Evolutionary conservation across 768 basidiomycete genomes (phyloP), one percentile per base, ranked within the genome.

Genomic region (Lyophyllum semitale): DNA sequence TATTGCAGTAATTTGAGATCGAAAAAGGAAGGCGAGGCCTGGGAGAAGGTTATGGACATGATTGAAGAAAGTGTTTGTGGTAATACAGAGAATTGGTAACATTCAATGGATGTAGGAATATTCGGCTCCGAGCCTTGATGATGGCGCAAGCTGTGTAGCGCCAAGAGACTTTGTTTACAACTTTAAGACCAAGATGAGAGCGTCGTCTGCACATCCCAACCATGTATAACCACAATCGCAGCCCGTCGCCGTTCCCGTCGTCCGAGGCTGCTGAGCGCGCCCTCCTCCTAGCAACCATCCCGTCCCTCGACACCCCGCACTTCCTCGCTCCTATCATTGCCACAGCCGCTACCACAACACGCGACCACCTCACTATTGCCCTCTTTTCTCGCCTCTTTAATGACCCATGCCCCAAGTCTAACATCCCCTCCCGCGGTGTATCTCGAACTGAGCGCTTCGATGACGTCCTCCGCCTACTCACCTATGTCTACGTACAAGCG

Each of bases 401-500:
- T 55, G 60, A 59, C 15, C 70, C 43, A 59, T 62, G 46, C 30
- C 59, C 55, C 20, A 29, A 42, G 12, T 55, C 57, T 15, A 66
- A 67, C 56, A 64, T 51, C 3, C 26, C 47, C 0, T 54, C 59
- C 48, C 59, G 41, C 66, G 69, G 60, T 61, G 62, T 37, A 58
- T 76, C 56, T 70, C 82, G 27, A 81, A 78, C 54, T 2, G 69
- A 67, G 17, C 69, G 68, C 27, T 98, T 89, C 85, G 73, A 84
- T 49, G 77, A 77, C 18, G 77, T 95, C 2, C 92, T 95, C 72
- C 72, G 80, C 9, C 79, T 95, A 43, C 77, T 98, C 58, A 91
- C 91, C 0, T 88, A 84, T 64, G 82, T 91, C 35, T 97, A 98
- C 69, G 89, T 92, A 2, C 87, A 89, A 60, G 89, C 91, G n/a